Conservation (phyloP, 2,329 filamentous ascomycete species). For the Karstenula rhodostoma region DNA sequence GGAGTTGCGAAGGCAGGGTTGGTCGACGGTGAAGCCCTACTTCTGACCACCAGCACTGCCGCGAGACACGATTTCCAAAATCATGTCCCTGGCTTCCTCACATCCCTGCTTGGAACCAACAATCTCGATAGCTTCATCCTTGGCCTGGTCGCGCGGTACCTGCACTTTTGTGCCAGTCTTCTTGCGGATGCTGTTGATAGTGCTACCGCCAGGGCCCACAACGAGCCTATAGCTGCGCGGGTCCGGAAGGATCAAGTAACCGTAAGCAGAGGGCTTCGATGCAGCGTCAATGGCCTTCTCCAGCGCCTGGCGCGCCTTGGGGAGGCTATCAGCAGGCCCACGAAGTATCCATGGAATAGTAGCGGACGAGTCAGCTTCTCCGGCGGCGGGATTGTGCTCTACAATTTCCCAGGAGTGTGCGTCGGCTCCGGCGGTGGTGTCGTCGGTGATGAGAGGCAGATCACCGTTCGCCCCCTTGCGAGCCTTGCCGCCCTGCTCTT, state of each 20-base stretch:
- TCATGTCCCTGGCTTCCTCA: constrained; percentile 87
- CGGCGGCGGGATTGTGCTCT: constrained; percentile 69
- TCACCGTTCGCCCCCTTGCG: constrained; percentile 66
- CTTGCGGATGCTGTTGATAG: constrained; percentile 91
- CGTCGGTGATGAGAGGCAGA: constrained; percentile 93
- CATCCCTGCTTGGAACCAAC: constrained; percentile 80
- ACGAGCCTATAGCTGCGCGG: constrained; percentile 87
- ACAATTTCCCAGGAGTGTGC: constrained; percentile 88
- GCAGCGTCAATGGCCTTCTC: constrained; percentile 76
- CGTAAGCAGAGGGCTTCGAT: constrained; percentile 73
- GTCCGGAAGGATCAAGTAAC: constrained; percentile 90
- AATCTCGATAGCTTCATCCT: constrained; percentile 88
- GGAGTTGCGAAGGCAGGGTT: no score
- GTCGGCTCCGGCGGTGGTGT: constrained; percentile 61
- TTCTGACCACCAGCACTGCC: constrained; percentile 38
- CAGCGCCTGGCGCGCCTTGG: constrained; percentile 80
- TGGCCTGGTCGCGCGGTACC: constrained; percentile 81
- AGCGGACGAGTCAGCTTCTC: constrained; percentile 57
- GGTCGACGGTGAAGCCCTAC: neutral
- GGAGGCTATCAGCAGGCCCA: constrained; percentile 78
- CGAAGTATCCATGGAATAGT: constrained; percentile 90
- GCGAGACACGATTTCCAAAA: constrained; percentile 75
- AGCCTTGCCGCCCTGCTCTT: constrained; percentile 54
- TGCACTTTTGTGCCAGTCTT: constrained; percentile 94
- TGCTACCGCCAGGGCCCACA: constrained; percentile 86